These are phyloP conservation scores for Coemansia sp. DNA, from an alignment of 192 early-diverging fungal genomes.

Conservation along the genomic window DNA sequence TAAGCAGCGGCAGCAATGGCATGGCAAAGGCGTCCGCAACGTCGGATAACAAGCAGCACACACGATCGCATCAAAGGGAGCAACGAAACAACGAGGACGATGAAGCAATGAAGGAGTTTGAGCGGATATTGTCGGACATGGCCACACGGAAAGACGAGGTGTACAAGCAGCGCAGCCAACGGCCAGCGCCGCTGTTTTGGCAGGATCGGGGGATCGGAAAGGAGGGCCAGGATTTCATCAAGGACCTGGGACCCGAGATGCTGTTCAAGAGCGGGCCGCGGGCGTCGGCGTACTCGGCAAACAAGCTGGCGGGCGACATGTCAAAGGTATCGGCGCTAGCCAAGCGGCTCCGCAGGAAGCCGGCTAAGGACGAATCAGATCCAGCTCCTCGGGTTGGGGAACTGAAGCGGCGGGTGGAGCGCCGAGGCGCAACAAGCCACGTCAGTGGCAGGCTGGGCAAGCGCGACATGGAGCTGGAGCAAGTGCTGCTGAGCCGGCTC, in stretches of 20 bases:
- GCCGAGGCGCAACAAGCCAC: neutral
- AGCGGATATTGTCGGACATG: constrained; percentile 44
- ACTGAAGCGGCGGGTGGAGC: neutral
- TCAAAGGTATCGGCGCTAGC: constrained; percentile 26
- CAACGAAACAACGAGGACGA: neutral
- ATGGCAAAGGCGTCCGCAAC: neutral
- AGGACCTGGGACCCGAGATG: constrained; percentile 21
- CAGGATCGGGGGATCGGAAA: constrained; percentile 13
- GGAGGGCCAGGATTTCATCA: constrained; percentile 9
- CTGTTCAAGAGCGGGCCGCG: constrained; percentile 32
- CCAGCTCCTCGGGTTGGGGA: too few species aligned
- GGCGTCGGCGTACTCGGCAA: constrained; percentile 34
- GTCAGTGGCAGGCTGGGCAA: neutral
- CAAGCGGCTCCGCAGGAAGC: constrained; percentile 7
- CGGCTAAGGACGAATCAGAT: neutral
- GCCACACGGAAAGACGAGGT: constrained; percentile 18
- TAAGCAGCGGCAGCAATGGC: neutral
- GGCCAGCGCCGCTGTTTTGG: constrained; percentile 43
- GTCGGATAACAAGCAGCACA: neutral
- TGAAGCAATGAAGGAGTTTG: constrained; percentile 47
- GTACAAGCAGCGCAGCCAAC: neutral
- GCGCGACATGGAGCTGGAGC: constrained; percentile 25
- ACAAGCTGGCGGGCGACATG: constrained; percentile 22
- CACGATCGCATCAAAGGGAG: constrained; percentile 2
- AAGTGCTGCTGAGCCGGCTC: constrained; percentile 25